phyloP scores from a whole-genome alignment of 192 early-diverging fungal genomes.

The Paraglomus occultum region DNA sequence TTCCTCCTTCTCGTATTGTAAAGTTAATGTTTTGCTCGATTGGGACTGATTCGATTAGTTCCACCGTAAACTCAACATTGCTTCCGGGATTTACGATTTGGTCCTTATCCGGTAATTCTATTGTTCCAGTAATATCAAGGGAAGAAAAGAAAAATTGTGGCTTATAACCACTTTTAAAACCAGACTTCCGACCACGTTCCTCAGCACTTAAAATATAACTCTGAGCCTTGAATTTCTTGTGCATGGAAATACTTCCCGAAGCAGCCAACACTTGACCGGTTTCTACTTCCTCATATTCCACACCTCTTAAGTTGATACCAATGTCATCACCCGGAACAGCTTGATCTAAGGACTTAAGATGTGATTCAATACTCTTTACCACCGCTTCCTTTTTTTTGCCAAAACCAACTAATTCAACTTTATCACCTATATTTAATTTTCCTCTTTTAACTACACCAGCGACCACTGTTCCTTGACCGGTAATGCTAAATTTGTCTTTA shows the following conservation, averaged over 20 bases:
- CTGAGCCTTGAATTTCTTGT: slow-evolving; percentile 92
- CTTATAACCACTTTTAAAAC: slow-evolving; percentile 96
- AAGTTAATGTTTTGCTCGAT: slow-evolving; percentile 94
- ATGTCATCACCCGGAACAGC: slow-evolving; percentile 99
- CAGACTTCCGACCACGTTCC: slow-evolving; percentile 97
- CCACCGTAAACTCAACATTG: slow-evolving; percentile 87
- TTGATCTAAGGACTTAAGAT: slow-evolving; percentile 98
- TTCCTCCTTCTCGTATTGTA: slow-evolving; percentile 97
- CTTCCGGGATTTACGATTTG: slow-evolving; percentile 99
- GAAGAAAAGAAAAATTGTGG: slow-evolving; percentile 96
- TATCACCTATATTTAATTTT: slow-evolving; percentile 85
- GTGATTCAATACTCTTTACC: slow-evolving; percentile 98
- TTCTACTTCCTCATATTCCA: slow-evolving; percentile 95
- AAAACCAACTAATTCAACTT: slow-evolving; percentile 96
- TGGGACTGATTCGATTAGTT: slow-evolving; percentile 78
- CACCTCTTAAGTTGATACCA: slow-evolving; percentile 93
- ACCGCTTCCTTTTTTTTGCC: slow-evolving; percentile 88
- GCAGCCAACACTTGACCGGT: slow-evolving; percentile 92
- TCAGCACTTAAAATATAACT: slow-evolving; percentile 96
- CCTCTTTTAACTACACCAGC: slow-evolving; percentile 97
- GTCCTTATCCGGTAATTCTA: slow-evolving; percentile 83
- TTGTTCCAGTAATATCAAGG: slow-evolving; percentile 89
- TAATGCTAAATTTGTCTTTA: slow-evolving; percentile 94
- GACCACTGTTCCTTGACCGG: slow-evolving; percentile 95
- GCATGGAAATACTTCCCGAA: slow-evolving; percentile 91